Conservation (phyloP, 2,329 filamentous ascomycete genomes). For the Pseudocercospora ulei region DNA sequence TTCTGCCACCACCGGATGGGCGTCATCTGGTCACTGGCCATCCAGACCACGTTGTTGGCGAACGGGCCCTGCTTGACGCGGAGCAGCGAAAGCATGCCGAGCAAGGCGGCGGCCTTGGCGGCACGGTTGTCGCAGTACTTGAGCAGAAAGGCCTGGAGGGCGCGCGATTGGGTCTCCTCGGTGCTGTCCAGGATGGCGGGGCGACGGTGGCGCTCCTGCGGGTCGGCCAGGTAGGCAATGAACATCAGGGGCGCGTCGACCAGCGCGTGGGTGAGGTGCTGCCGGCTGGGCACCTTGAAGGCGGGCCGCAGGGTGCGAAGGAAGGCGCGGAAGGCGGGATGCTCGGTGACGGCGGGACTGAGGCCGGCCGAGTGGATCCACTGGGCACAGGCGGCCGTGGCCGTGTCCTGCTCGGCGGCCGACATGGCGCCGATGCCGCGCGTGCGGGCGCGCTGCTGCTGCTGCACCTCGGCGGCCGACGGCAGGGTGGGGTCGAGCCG, state of each 20-base stretch:
- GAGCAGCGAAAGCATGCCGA: conserved; percentile 23
- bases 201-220: conserved; percentile 22
- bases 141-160: conserved; percentile 22
- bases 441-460: conserved; percentile 23
- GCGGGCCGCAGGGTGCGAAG: conserved; percentile 21
- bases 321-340: conserved; percentile 23
- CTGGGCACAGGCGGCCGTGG: conserved; percentile 23
- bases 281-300: conserved; percentile 21
- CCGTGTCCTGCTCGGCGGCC: conserved; percentile 21
- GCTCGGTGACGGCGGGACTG: conserved; percentile 18
- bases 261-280: conserved; percentile 23
- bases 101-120: conserved; percentile 17
- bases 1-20: conserved; percentile 26
- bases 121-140: conserved; percentile 24
- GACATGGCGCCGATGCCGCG: conserved; percentile 25
- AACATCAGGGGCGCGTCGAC: conserved; percentile 25
- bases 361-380: conserved; percentile 22
- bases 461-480: conserved; percentile 23
- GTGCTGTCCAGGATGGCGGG: conserved; percentile 24
- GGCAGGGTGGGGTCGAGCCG: conserved; percentile 23
- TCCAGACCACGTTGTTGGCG: conserved; percentile 25
- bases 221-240: conserved; percentile 24
- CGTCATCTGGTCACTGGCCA: conserved; percentile 24
- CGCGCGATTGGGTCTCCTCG: conserved; percentile 23
- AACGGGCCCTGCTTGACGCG: conserved; percentile 23